Conservation (phyloP, 2,329 filamentous ascomycete genomes). For the Beauveria brongniartii region DNA sequence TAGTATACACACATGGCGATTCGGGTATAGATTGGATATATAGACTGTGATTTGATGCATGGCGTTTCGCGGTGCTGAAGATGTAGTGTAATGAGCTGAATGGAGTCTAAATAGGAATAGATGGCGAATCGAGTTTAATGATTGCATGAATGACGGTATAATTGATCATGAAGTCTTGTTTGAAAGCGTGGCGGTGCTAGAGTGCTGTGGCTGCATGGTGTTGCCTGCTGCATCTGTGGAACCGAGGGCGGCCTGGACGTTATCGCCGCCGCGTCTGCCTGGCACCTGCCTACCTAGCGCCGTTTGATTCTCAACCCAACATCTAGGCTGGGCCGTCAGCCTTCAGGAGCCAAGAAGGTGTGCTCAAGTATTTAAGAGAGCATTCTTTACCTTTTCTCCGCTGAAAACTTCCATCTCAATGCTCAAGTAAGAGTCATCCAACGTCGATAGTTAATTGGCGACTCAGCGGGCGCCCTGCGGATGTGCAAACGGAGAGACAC, state of each 20-base stretch:
- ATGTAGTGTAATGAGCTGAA: neutral
- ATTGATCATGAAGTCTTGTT: too few relatives aligned
- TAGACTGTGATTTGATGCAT: conserved; percentile 5
- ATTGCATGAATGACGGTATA: too few relatives aligned
- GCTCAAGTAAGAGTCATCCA: too few relatives aligned
- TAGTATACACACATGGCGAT: neutral
- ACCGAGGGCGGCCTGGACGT: neutral
- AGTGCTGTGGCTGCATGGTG: neutral
- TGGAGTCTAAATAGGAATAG: neutral
- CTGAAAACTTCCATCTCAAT: too few relatives aligned
- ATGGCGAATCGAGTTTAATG: too few relatives aligned
- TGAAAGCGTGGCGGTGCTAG: neutral
- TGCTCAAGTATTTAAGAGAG: neutral
- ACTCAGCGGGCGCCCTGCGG: neutral
- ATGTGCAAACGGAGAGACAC: neutral
- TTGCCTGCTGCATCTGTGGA: neutral
- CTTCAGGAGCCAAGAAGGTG: neutral
- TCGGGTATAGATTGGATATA: conserved; percentile 4
- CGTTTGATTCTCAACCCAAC: neutral
- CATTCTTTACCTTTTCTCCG: too few relatives aligned
- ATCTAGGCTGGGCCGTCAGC: neutral
- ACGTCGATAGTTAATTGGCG: neutral
- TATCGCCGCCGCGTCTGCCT: neutral
- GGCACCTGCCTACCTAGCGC: neutral
- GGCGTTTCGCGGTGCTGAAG: neutral